These are phyloP conservation scores for Plasmodium inui DNA, from an alignment of 169 alveolate genomes.

Conservation along the genomic window DNA sequence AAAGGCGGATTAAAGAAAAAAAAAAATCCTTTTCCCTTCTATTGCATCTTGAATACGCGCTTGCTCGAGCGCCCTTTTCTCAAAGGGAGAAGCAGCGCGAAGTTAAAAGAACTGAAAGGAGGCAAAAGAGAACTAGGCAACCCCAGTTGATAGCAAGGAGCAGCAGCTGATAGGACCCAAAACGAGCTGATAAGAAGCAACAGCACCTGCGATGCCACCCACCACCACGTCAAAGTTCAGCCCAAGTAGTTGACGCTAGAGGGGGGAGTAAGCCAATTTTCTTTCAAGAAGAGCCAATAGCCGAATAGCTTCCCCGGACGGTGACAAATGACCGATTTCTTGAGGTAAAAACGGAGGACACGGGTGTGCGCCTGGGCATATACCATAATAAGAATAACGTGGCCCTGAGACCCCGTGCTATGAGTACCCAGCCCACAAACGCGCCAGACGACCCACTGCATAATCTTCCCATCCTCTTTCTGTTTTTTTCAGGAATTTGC, in stretches of 20 bases:
- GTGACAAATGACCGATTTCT: slow-evolving; percentile 52
- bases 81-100: neutral
- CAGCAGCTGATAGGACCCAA: neutral
- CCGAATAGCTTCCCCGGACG: neutral
- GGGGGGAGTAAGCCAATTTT: neutral
- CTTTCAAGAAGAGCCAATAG: neutral
- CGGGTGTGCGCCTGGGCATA: neutral
- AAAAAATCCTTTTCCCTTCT: neutral
- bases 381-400: neutral
- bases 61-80: neutral
- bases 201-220: neutral
- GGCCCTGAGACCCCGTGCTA: neutral
- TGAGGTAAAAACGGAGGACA: slow-evolving; percentile 22
- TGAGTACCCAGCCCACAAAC: neutral
- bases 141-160: neutral
- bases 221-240: neutral
- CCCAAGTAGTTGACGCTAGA: neutral
- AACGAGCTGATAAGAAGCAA: no score
- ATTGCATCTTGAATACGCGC: neutral
- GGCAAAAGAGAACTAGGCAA: neutral
- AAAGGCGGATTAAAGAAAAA: neutral
- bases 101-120: neutral
- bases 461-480: neutral
- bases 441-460: neutral
- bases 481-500: slow-evolving; percentile 26